phyloP scores from a whole-genome alignment of 352 stramenopile genomes.

The Pythium guiyangense region DNA sequence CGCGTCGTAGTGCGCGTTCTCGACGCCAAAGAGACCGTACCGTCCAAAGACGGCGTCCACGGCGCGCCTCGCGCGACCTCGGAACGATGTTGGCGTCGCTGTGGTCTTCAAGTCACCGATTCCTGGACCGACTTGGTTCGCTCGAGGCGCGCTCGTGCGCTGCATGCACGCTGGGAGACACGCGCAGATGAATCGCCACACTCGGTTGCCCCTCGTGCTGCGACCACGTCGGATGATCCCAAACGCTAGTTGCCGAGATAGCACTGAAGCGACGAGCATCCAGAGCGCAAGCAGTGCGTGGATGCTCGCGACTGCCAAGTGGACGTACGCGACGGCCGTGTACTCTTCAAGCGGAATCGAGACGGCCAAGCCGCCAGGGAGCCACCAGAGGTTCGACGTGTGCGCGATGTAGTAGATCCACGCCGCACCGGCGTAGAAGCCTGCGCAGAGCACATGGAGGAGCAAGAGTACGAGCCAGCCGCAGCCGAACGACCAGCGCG shows the following conservation, averaged over 20 bases:
- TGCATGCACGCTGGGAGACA: not conserved
- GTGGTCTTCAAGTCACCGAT: not conserved
- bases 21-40: conserved; percentile 15
- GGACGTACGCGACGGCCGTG: not conserved
- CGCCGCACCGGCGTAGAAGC: conserved; percentile 4
- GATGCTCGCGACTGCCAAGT: not conserved
- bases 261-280: not conserved
- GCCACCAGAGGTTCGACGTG: conserved; percentile 3
- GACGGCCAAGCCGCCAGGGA: conserved; percentile 3
- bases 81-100: not conserved
- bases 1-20: conserved; percentile 17
- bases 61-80: not conserved
- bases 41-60: conserved; percentile 1
- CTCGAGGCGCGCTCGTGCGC: not conserved
- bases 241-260: not conserved
- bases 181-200: not conserved
- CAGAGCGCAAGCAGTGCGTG: not conserved
- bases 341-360: conserved; percentile 2
- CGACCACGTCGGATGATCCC: not conserved
- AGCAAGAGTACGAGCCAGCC: conserved; percentile 6
- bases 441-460: conserved; percentile 4
- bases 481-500: not conserved
- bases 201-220: not conserved
- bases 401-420: conserved; percentile 5
- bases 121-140: not conserved